Evolutionary conservation across 1,284 basidiomycete species (phyloP).

Genomic region (Moesziomyces parantarcticus): DNA sequence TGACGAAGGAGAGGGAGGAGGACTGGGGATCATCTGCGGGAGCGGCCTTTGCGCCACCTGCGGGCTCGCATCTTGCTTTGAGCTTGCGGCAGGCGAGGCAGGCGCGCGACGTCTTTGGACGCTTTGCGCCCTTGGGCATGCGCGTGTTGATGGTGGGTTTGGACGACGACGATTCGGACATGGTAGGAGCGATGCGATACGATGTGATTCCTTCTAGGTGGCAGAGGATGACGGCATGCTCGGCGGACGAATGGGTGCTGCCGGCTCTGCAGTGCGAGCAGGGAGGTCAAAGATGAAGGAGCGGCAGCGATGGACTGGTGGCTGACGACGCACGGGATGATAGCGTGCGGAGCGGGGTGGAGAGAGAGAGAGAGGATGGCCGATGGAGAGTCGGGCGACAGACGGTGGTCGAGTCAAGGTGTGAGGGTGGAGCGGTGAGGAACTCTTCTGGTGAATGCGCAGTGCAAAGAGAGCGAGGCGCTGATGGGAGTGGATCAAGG

Average conservation of each 20-base stretch:
- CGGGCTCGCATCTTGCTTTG: slow-evolving; percentile 44
- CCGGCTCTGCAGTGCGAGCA: no score
- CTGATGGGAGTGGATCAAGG: no score
- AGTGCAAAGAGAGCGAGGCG: neutral
- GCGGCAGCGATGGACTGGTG: no score
- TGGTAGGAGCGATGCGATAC: slow-evolving; percentile 2
- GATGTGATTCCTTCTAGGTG: neutral
- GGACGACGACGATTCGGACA: slow-evolving; percentile 14
- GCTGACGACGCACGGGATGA: neutral
- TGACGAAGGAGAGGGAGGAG: slow-evolving; percentile 8
- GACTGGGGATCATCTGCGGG: slow-evolving; percentile 19
- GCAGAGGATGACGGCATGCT: neutral
- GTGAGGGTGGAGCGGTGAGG: no score
- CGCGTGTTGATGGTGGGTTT: slow-evolving; percentile 40
- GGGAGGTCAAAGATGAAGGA: no score
- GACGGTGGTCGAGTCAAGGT: no score
- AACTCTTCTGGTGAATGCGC: neutral
- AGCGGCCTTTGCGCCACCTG: slow-evolving; percentile 10
- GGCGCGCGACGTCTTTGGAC: slow-evolving; percentile 44
- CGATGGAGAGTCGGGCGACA: no score
- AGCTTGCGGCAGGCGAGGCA: slow-evolving; percentile 50
- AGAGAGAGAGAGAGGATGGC: neutral
- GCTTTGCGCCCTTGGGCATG: slow-evolving; percentile 51
- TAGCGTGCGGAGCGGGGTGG: neutral
- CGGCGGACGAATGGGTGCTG: slow-evolving; percentile 4